These are phyloP conservation scores for Breviolum minutum DNA, from an alignment of 73 alveolate species.

Conservation along the genomic window DNA sequence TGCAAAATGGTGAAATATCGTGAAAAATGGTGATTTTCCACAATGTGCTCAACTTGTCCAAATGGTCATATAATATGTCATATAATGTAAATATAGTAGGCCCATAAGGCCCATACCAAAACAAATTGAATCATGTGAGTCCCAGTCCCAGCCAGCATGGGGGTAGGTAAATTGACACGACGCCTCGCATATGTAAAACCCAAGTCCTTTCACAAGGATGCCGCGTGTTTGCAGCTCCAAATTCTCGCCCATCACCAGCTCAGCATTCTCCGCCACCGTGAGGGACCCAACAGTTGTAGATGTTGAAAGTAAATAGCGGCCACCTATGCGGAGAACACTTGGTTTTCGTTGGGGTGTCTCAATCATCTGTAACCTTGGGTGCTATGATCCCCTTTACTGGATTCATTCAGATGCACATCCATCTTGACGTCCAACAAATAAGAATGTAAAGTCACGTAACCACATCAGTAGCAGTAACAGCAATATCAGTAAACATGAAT, in stretches of 20 bases:
- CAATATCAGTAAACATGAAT: neutral
- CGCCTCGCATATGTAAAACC: neutral
- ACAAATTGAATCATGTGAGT: too few species aligned
- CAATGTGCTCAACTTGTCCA: neutral
- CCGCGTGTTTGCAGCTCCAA: neutral
- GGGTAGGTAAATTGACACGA: too few species aligned
- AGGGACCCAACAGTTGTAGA: conserved; percentile 14
- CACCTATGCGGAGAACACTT: neutral
- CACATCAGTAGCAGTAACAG: neutral
- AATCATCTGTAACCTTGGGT: neutral
- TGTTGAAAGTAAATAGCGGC: conserved; percentile 24
- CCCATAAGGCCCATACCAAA: neutral
- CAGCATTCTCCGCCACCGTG: conserved; percentile 48
- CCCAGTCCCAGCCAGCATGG: too few species aligned
- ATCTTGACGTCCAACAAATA: too few species aligned
- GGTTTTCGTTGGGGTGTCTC: neutral
- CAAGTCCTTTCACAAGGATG: conserved; percentile 1
- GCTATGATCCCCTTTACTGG: neutral
- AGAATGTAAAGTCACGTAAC: neutral
- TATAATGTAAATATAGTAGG: neutral
- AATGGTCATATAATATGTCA: neutral
- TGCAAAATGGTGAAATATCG: neutral
- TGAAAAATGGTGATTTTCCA: neutral
- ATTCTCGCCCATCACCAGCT: conserved; percentile 48
- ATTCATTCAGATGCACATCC: too few species aligned